Evolutionary conservation across 768 basidiomycete species (phyloP), one percentile per base, ranked within the genome.

Genomic region (Auricularia auricula-judae): DNA sequence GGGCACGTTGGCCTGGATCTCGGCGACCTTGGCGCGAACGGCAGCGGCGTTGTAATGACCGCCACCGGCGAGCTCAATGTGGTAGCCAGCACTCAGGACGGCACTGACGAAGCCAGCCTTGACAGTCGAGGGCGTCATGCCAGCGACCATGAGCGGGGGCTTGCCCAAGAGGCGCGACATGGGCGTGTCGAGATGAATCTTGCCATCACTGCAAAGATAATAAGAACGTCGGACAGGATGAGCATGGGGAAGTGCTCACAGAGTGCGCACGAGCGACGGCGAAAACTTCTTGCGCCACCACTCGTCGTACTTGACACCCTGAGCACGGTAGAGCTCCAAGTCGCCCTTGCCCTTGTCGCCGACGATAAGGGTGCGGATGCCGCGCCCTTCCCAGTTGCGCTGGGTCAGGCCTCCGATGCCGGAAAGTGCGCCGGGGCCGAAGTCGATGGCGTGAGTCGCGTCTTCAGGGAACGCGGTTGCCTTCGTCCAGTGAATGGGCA

Each of bases 51-150:
- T 95, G 80, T 98, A 99, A 77, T 99, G 97, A 14, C 94, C 97
- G 62, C 97, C 97, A 66, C 97, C 97, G 63, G 97, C 97, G 67
- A 99, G 83, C 76, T 99, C 97, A 71, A 98, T 82, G 74, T 99
- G 97, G 74, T 88, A 98, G 1, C 96, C 96, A 34, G 97, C 95
- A 67, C 88, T 84, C 69, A 97, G 86, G 58, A 96, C 83, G 7
- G 97, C 95, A 65, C 88, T 87, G 71, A 98, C 95, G 74, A 98
- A 96, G 18, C 94, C 94, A 36, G 88, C 88, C 73, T 95, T 88
- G 68, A 99, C 97, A 36, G 97, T 99, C 1, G 89, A 89, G 0
- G 97, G 97, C 0, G 97, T 99, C 97, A 99, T 98, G 65, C 97
- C 97, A 61, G 95, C 96, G 44, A 99, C 94, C 97, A 98, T 98